phyloP scores from a whole-genome alignment of 2,329 filamentous ascomycete species.

The Knufia petricola region DNA sequence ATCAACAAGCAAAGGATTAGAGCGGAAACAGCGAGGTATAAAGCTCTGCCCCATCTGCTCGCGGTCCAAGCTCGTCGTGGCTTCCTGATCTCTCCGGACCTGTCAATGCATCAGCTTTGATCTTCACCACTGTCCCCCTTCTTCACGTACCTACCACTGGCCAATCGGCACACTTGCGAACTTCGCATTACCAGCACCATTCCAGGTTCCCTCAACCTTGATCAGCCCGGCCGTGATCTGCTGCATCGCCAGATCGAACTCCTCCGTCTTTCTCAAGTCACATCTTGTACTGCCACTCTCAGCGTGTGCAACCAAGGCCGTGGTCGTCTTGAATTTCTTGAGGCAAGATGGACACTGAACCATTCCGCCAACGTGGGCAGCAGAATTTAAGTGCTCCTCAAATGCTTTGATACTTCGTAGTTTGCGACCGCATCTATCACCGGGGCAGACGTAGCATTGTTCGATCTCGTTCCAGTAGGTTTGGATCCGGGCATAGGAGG shows the following conservation, averaged over 20 bases:
- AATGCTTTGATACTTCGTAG: slow-evolving; percentile 25
- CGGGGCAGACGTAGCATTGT: slow-evolving; percentile 28
- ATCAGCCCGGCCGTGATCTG: slow-evolving; percentile 32
- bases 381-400: slow-evolving; percentile 27
- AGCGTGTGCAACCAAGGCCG: slow-evolving; percentile 33
- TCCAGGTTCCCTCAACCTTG: slow-evolving; percentile 25
- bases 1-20: no score
- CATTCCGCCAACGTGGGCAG: slow-evolving; percentile 21
- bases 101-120: no score
- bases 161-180: slow-evolving; percentile 23
- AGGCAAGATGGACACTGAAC: slow-evolving; percentile 33
- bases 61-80: neutral
- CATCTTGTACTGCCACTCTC: slow-evolving; percentile 26
- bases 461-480: slow-evolving; percentile 26
- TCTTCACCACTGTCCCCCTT: no score
- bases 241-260: slow-evolving; percentile 26
- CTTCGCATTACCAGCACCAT: slow-evolving; percentile 27
- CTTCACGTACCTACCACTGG: slow-evolving; percentile 12
- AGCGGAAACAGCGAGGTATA: no score
- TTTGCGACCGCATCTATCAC: slow-evolving; percentile 23
- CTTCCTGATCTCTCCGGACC: neutral
- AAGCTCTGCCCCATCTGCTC: no score
- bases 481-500: slow-evolving; percentile 21
- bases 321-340: slow-evolving; percentile 29
- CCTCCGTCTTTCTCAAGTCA: slow-evolving; percentile 2